These are phyloP conservation scores for Phytopythium sindhum DNA, from an alignment of 352 stramenopile genomes.

Conservation along the genomic window DNA sequence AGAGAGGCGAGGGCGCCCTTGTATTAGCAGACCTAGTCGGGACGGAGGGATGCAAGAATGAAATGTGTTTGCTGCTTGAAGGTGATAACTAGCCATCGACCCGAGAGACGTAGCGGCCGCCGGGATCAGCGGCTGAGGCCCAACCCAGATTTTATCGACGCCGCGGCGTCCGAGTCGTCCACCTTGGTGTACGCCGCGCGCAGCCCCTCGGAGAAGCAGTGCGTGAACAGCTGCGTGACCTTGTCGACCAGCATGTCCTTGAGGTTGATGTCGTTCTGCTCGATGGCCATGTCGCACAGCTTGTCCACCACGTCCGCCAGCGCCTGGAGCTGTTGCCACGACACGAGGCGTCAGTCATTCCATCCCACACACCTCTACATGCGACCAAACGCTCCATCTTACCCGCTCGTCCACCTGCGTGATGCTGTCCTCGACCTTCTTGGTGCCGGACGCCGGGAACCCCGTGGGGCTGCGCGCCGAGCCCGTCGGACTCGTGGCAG, in stretches of 20 bases:
- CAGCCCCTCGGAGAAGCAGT: conserved; percentile 76
- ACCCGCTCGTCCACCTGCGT: conserved; percentile 63
- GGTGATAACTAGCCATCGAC: not conserved
- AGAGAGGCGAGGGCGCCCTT: not conserved
- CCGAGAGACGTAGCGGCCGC: not conserved
- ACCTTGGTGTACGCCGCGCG: conserved; percentile 55
- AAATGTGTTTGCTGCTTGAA: not conserved
- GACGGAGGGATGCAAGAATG: not conserved
- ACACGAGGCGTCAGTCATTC: not conserved
- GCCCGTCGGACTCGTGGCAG: not conserved
- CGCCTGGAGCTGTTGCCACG: conserved; percentile 32
- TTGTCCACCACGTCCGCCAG: conserved; percentile 65
- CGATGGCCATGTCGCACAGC: conserved; percentile 68
- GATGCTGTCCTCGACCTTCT: conserved; percentile 71
- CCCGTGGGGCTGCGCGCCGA: conserved; percentile 25
- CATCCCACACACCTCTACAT: not conserved
- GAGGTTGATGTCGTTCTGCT: conserved; percentile 69
- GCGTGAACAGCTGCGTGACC: conserved; percentile 61
- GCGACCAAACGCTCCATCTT: not conserved
- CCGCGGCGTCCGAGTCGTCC: conserved; percentile 41
- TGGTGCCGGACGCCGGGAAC: conserved; percentile 37
- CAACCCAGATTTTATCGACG: conserved; percentile 19
- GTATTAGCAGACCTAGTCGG: not conserved
- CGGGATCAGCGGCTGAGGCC: not conserved
- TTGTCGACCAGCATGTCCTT: conserved; percentile 72